Percentiles rank a stretch among this genome's conserved stretches.
Conservation (phyloP, 495 filamentous ascomycete genomes). For the Haplographium delicatum region DNA sequence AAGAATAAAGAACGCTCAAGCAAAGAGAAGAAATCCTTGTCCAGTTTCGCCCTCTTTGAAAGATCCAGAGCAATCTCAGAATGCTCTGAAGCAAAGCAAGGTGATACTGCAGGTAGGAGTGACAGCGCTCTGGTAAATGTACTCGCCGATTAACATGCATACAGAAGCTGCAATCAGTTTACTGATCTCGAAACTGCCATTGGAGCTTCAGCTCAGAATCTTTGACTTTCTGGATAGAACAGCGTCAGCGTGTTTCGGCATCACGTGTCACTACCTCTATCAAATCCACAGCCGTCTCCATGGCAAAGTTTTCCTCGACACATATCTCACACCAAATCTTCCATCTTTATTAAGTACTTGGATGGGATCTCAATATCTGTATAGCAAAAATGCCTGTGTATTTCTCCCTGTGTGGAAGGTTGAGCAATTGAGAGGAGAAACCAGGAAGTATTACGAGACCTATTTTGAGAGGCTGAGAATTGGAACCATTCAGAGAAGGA, state of each 20-base stretch:
- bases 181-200: background rate
- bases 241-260: background rate
- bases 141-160: too few species aligned
- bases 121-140: too few species aligned
- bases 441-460: background rate
- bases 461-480: background rate
- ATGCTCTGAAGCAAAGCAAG: too few species aligned
- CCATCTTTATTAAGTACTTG: background rate
- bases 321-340: background rate
- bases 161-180: too few species aligned
- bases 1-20: too few species aligned
- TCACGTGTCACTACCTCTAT: slow-evolving; percentile 1
- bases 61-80: too few species aligned
- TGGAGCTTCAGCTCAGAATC: background rate
- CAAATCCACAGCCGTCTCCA: background rate
- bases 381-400: background rate
- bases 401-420: background rate
- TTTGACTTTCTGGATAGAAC: background rate
- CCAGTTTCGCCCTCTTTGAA: too few species aligned
- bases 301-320: background rate
- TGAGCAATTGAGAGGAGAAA: background rate
- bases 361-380: background rate
- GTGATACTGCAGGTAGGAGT: too few species aligned
- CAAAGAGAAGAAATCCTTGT: too few species aligned
- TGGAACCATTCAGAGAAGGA: background rate